Evolutionary conservation across 495 filamentous ascomycete genomes (phyloP).

Genomic region (Annulohypoxylon moriforme): DNA sequence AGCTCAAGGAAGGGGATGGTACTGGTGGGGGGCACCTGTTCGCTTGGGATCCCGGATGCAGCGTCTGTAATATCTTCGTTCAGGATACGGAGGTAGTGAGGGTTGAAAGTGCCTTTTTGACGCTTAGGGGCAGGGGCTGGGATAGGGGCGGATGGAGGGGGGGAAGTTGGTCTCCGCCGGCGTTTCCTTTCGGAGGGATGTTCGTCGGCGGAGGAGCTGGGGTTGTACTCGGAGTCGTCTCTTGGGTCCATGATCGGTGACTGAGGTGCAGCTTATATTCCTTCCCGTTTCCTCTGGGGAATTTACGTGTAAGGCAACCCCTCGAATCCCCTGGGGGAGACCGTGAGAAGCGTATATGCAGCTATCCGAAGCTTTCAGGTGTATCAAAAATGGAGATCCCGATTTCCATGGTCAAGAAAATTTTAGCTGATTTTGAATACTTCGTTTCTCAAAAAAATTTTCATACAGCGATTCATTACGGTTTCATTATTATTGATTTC

Average conservation of each 20-base stretch:
- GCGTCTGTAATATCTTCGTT: conserved; percentile 65
- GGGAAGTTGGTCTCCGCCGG: conserved; percentile 12
- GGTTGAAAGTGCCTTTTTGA: conserved; percentile 56
- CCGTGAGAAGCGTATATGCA: conserved; percentile 27
- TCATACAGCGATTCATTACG: not conserved
- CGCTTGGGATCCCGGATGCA: conserved; percentile 43
- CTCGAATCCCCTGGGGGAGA: not conserved
- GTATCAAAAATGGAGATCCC: not conserved
- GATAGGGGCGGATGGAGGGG: not conserved
- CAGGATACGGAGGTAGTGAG: conserved; percentile 68
- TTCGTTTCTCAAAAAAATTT: not conserved
- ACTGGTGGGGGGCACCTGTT: not conserved
- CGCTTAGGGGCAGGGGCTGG: conserved; percentile 47
- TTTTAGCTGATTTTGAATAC: not conserved
- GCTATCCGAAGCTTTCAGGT: conserved; percentile 26
- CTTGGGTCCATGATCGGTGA: conserved; percentile 13
- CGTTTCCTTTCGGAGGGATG: conserved; percentile 18
- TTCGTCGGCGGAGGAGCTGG: conserved; percentile 4
- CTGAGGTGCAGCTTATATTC: not conserved
- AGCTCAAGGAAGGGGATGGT: conserved; percentile 13
- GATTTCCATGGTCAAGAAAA: not conserved
- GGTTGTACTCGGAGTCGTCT: conserved; percentile 1
- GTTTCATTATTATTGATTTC: not conserved
- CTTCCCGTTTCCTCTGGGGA: no score
- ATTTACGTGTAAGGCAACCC: not conserved